A percentile compares a stretch with the other conserved stretches of the same genome.
These are phyloP conservation scores for Orbilia javanica DNA, from an alignment of 2,329 filamentous ascomycete species.

Conservation along the genomic window DNA sequence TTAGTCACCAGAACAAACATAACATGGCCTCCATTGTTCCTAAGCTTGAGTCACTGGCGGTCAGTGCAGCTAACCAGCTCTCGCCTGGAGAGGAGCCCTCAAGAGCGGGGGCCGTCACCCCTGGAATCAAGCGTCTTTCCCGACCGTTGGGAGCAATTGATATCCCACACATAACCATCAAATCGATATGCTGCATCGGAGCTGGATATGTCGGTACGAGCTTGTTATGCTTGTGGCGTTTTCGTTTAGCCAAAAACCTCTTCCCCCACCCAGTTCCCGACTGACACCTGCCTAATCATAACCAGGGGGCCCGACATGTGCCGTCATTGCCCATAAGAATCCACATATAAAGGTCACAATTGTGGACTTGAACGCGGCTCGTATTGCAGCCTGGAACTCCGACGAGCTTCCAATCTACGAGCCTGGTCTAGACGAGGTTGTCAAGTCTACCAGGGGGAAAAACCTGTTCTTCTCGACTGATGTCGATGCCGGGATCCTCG, in stretches of 20 bases:
- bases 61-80: slow-evolving; percentile 37
- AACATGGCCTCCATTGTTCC: slow-evolving; percentile 45
- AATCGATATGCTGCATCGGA: slow-evolving; percentile 79
- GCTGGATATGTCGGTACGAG: slow-evolving; percentile 80
- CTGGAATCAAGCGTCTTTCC: slow-evolving; percentile 58
- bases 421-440: slow-evolving; percentile 76
- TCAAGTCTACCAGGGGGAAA: slow-evolving; percentile 70
- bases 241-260: not conserved
- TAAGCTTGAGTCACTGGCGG: slow-evolving; percentile 51
- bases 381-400: slow-evolving; percentile 81
- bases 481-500: slow-evolving; percentile 72
- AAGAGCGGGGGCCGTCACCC: slow-evolving; percentile 58
- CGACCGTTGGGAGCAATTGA: slow-evolving; percentile 60
- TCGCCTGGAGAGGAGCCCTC: slow-evolving; percentile 47
- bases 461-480: slow-evolving; percentile 83
- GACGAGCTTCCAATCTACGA: slow-evolving; percentile 81
- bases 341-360: slow-evolving; percentile 78
- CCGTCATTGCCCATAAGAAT: slow-evolving; percentile 80
- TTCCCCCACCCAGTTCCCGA: slow-evolving; percentile 1
- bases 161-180: slow-evolving; percentile 64
- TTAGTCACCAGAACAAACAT: not conserved
- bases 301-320: slow-evolving; percentile 78
- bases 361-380: slow-evolving; percentile 76
- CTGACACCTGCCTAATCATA: not conserved
- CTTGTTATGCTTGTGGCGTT: not conserved